A percentile compares a stretch with the other conserved stretches of the same genome.
Conservation (phyloP, 2,329 filamentous ascomycete species). For the Trichoderma sp. region DNA sequence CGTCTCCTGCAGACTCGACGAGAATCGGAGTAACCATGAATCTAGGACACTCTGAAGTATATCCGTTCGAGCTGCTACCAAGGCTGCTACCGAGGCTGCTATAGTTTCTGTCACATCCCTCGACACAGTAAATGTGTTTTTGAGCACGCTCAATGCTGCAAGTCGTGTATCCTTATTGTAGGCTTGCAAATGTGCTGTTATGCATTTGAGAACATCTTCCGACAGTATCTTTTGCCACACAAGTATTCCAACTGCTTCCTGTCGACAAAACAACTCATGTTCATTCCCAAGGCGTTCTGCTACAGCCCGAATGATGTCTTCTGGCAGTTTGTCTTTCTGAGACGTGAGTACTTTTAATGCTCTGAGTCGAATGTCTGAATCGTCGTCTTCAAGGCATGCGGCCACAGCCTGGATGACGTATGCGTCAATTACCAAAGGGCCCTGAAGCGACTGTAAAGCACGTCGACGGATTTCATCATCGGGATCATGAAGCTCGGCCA, state of each 20-base stretch:
- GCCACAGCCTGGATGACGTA: too few relatives aligned
- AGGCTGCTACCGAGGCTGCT: too few relatives aligned
- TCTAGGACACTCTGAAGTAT: too few relatives aligned
- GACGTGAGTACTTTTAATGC: not conserved
- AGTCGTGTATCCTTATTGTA: rapidly evolving
- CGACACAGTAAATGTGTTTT: too few relatives aligned
- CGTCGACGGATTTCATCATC: too few relatives aligned
- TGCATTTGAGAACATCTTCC: not conserved
- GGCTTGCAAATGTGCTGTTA: not conserved
- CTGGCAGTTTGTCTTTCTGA: not conserved
- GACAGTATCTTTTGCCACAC: not conserved
- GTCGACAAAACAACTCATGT: not conserved
- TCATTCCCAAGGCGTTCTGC: not conserved
- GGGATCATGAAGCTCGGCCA: too few relatives aligned
- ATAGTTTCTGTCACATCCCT: too few relatives aligned
- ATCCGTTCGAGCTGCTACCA: too few relatives aligned
- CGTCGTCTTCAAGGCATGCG: not conserved
- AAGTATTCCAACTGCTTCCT: not conserved
- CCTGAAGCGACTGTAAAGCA: too few relatives aligned
- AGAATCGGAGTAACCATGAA: too few relatives aligned
- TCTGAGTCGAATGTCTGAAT: rapidly evolving
- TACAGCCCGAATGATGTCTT: not conserved
- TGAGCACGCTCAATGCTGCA: not conserved
- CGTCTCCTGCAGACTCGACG: too few relatives aligned
- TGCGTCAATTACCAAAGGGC: too few relatives aligned